Conservation (phyloP, 495 filamentous ascomycete genomes). For the Xylaria grammica region DNA sequence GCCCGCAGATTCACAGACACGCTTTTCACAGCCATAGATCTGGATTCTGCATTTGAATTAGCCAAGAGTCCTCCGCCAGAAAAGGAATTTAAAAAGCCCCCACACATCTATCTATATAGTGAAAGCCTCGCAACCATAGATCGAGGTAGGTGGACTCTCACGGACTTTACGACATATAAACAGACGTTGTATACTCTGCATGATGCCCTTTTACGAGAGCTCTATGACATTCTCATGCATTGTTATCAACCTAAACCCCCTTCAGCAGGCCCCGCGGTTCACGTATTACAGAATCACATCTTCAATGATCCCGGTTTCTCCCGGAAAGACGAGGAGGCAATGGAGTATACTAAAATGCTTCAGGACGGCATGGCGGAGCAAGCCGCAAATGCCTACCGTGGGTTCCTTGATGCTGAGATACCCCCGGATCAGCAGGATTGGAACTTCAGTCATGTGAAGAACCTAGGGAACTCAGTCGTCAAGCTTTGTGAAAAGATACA, state of each 20-base stretch:
- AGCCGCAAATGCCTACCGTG: conserved; percentile 75
- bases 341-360: conserved; percentile 71
- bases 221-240: conserved; percentile 83
- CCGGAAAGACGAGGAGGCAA: conserved; percentile 67
- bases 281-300: conserved; percentile 83
- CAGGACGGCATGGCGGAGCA: conserved; percentile 72
- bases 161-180: conserved; percentile 77
- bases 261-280: conserved; percentile 76
- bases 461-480: conserved; percentile 83
- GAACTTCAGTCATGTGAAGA: conserved; percentile 84
- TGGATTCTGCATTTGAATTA: conserved; percentile 82
- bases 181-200: conserved; percentile 75
- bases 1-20: conserved; percentile 84
- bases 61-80: conserved; percentile 73
- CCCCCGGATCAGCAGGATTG: conserved; percentile 77
- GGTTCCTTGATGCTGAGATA: conserved; percentile 72
- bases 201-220: conserved; percentile 82
- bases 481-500: conserved; percentile 83
- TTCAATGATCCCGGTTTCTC: conserved; percentile 77
- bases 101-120: conserved; percentile 46
- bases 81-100: conserved; percentile 56
- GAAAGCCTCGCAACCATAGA: conserved; percentile 50
- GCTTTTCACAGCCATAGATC: conserved; percentile 76
- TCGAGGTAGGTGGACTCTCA: conserved; percentile 73
- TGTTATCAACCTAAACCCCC: conserved; percentile 90